Conservation (phyloP, 1,139 yeast species). For the Wickerhamomyces sp. region DNA sequence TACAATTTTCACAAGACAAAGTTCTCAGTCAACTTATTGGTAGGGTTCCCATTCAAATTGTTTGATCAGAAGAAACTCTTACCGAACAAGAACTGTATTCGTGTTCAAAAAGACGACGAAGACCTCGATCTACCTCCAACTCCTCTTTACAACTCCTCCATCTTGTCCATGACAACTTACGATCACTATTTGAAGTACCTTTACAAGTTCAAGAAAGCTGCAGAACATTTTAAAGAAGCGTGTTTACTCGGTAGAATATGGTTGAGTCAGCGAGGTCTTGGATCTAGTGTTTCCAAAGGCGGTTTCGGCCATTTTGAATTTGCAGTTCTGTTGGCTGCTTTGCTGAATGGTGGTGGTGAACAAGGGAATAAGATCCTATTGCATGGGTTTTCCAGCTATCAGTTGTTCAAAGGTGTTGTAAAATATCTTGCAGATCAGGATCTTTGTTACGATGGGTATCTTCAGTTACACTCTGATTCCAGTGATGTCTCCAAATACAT, state of each 20-base stretch:
- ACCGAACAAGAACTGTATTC: conserved; percentile 74
- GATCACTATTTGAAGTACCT: conserved; percentile 68
- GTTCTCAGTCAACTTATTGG: conserved; percentile 64
- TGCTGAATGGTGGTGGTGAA: conserved; percentile 80
- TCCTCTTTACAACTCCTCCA: conserved; percentile 77
- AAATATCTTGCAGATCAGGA: conserved; percentile 79
- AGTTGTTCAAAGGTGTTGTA: conserved; percentile 82
- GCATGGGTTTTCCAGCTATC: conserved; percentile 89
- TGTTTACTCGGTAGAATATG: conserved; percentile 82
- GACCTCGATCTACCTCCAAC: conserved; percentile 61
- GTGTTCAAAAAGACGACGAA: conserved; percentile 50
- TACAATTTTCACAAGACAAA: conserved; percentile 59
- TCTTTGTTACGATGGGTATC: conserved; percentile 52
- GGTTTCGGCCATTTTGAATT: conserved; percentile 96
- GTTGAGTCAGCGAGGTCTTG: conserved; percentile 82
- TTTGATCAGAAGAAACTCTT: conserved; percentile 74
- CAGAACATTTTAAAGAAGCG: conserved; percentile 87
- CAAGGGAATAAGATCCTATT: conserved; percentile 70
- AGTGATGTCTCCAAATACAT: conserved; percentile 50
- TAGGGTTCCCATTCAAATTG: conserved; percentile 64
- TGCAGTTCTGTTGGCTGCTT: conserved; percentile 71
- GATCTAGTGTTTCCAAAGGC: conserved; percentile 49
- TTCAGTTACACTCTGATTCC: conserved; percentile 55
- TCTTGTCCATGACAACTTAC: conserved; percentile 64
- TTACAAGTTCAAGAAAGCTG: conserved; percentile 67